phyloP scores from a whole-genome alignment of 306 rosid genomes.

The Fragaria nilgerrensis region DNA sequence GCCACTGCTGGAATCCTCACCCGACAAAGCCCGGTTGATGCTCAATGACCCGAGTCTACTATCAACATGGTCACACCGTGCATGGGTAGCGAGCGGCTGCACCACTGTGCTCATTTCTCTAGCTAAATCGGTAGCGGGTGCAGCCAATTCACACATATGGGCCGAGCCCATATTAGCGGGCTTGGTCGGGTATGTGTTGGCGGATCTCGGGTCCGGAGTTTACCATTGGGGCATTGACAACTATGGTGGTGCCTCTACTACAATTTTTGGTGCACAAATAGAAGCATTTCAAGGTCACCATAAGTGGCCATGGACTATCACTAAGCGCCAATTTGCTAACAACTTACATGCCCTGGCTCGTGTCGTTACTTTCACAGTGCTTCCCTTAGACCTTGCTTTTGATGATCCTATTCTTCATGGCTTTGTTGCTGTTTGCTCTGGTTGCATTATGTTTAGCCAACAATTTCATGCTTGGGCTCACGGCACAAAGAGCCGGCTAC shows the following conservation, averaged over 20 bases:
- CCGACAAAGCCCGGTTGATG: conserved; percentile 16
- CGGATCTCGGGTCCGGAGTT: conserved; percentile 87
- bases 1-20: neutral
- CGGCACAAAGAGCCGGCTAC: conserved; percentile 73
- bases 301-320: conserved; percentile 87
- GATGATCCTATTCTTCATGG: conserved; percentile 54
- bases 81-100: conserved; percentile 73
- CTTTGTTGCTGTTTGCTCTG: conserved; percentile 56
- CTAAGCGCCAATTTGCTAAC: conserved; percentile 80
- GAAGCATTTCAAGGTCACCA: conserved; percentile 95
- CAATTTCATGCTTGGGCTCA: conserved; percentile 99
- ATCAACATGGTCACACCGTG: conserved; percentile 79
- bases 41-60: conserved; percentile 48
- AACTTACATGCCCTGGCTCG: conserved; percentile 70
- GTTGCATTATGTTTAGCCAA: conserved; percentile 93
- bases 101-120: conserved; percentile 42
- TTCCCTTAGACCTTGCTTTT: conserved; percentile 56
- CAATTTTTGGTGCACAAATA: conserved; percentile 71
- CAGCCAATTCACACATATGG: conserved; percentile 38
- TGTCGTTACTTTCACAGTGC: conserved; percentile 52
- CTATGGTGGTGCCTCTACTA: conserved; percentile 61
- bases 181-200: conserved; percentile 60
- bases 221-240: conserved; percentile 93
- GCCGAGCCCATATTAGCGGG: conserved; percentile 45
- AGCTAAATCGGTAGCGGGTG: conserved; percentile 45